These are phyloP conservation scores for Wickerhamomyces rabaulensis DNA, from an alignment of 805 yeast genomes.

Conservation along the genomic window DNA sequence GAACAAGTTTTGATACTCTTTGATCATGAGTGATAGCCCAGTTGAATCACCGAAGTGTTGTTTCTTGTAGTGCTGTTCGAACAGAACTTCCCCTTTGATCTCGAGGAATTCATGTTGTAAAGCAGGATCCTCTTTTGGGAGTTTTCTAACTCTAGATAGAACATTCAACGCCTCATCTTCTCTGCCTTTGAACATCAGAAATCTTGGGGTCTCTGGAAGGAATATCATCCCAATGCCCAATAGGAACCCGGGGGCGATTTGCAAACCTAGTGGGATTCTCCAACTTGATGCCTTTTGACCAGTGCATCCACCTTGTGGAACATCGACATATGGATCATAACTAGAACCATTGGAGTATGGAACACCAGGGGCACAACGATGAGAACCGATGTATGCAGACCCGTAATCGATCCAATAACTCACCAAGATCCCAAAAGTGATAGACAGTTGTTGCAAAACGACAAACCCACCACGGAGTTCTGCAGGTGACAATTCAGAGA, in stretches of 20 bases:
- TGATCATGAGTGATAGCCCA: conserved; percentile 31
- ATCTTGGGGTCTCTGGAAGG: conserved; percentile 4
- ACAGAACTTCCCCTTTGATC: conserved; percentile 21
- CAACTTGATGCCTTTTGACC: conserved; percentile 27
- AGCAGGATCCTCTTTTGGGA: conserved; percentile 30
- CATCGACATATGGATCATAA: conserved; percentile 7
- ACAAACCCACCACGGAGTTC: conserved; percentile 38
- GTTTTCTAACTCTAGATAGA: conserved; percentile 31
- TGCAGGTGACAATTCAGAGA: conserved; percentile 38
- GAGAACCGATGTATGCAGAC: conserved; percentile 23
- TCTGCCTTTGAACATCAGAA: conserved; percentile 30
- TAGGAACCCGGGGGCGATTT: conserved; percentile 36
- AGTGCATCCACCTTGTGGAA: conserved; percentile 7
- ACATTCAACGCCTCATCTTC: conserved; percentile 30
- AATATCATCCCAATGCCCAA: conserved; percentile 22
- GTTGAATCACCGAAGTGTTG: conserved; percentile 27
- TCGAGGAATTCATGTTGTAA: conserved; percentile 32
- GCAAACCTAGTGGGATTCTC: conserved; percentile 41
- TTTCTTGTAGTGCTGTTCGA: conserved; percentile 14
- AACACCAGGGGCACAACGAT: conserved; percentile 18
- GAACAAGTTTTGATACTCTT: conserved; percentile 11
- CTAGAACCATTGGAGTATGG: conserved; percentile 15
- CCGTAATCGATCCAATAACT: conserved; percentile 48
- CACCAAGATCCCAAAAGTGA: conserved; percentile 42
- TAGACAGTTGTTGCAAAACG: conserved; percentile 39